A percentile compares a stretch with the other conserved stretches of the same genome.
Evolutionary conservation across 129 eudicot species (phyloP).

Genomic region (Scalesia atractyloides): DNA sequence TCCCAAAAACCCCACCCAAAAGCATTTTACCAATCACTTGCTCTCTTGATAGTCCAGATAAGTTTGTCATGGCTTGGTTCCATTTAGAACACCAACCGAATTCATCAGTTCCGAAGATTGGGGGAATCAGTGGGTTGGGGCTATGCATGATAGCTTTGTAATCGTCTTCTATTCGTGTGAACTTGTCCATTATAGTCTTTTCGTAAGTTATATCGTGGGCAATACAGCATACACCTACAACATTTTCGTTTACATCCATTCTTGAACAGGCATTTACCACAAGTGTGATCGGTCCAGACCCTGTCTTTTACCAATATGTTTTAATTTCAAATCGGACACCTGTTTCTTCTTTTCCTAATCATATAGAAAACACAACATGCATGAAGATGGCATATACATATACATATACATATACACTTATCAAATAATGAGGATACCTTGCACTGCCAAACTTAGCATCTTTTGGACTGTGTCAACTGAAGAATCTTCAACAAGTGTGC

Average conservation of each 20-base stretch:
- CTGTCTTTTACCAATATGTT: constrained; percentile 51
- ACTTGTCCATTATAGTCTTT: constrained; percentile 81
- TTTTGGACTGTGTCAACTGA: constrained; percentile 57
- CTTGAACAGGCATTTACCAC: constrained; percentile 86
- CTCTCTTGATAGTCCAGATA: constrained; percentile 63
- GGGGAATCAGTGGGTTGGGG: constrained; percentile 88
- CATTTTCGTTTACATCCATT: constrained; percentile 56
- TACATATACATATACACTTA: background rate
- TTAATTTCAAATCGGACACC: constrained; percentile 77
- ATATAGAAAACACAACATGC: background rate
- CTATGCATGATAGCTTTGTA: constrained; percentile 80
- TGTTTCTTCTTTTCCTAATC: constrained; percentile 68
- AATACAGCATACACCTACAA: constrained; percentile 83
- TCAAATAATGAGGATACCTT: constrained; percentile 47
- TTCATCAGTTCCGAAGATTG: constrained; percentile 92
- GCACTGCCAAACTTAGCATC: constrained; percentile 68
- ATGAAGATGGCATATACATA: background rate
- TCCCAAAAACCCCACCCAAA: constrained; percentile 88
- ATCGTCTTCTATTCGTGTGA: constrained; percentile 84
- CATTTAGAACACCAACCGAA: constrained; percentile 94
- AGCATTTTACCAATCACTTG: constrained; percentile 87
- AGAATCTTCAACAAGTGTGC: constrained; percentile 74
- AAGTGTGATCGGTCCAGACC: constrained; percentile 65
- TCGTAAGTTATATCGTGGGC: constrained; percentile 87
- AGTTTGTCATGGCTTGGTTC: constrained; percentile 84